Evolutionary conservation across 1,284 basidiomycete genomes (phyloP), one percentile per base, ranked within the genome.

Genomic region (Bondarzewia mesenterica): DNA sequence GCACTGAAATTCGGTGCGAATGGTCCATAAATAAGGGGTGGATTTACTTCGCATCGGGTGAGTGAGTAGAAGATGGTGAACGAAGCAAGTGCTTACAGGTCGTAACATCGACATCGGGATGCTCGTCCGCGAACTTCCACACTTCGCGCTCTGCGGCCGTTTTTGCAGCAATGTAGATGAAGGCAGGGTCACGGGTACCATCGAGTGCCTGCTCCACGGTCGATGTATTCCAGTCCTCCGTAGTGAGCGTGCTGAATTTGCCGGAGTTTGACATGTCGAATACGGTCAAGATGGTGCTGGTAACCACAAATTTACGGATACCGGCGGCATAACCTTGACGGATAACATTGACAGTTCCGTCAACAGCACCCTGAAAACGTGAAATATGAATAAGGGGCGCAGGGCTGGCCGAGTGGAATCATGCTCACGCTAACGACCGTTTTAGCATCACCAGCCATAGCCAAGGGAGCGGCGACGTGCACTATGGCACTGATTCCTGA

Each of bases 271-370:
- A 32, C 5, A 36, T 20, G 6, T 38, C 29, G 21, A 48, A 42
- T 27, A 52, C 50, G 25, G 54, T 57, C 38, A 49, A 27, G 40
- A 57, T 44, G 39, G 56, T 62, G 52, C 62, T 63, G 8, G 54
- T 55, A 18, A 57, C 41, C 10, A 57, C 56, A 44, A 63, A 57
- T n/a, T 59, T 61, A 43, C 53, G 53, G 26, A 66, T 57, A 1
- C 64, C 63, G 1, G 57, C 58, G 21, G 55, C 50, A 36, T 62
- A 52, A 10, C 58, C 58, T 42, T 63, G 60, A n/a, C 55, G 57
- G 1, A 65, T 47, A 20, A 65, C 48, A 43, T 64, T 62, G 18
- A 60, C 41, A 2, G 57, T 60, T 8, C 63, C 62, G 12, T 60
- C 54, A 15, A 63, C 48, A 3, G 62, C 56, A 14, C 51, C 52